Evolutionary conservation across 441 rosid species (phyloP).

Genomic region (Erodium texanum): DNA sequence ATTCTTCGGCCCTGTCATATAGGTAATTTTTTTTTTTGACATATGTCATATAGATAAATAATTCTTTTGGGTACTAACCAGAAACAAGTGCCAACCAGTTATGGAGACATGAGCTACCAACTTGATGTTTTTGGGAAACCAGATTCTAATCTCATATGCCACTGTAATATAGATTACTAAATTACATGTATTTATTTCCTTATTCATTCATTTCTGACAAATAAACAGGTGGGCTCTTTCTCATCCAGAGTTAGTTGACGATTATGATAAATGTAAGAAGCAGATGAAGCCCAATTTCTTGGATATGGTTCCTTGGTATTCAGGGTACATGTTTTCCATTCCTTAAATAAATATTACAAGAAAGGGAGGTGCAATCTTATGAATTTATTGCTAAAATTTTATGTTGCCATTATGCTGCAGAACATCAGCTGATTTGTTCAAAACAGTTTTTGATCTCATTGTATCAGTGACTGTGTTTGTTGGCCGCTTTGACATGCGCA

Average conservation of each 20-base stretch:
- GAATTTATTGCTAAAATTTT: constrained; percentile 8
- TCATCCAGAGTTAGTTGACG: constrained; percentile 80
- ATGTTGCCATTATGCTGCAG: constrained; percentile 99
- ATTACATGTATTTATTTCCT: background rate
- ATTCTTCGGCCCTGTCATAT: too few relatives aligned
- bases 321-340: constrained; percentile 54
- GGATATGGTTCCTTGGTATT: constrained; percentile 99
- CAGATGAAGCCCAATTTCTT: constrained; percentile 92
- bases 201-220: constrained; percentile 12
- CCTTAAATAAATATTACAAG: background rate
- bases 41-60: too few relatives aligned
- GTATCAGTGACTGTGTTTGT: constrained; percentile 96
- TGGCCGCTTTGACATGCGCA: constrained; percentile 99
- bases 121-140: background rate
- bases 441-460: constrained; percentile 93
- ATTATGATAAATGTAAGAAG: constrained; percentile 63
- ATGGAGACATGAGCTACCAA: background rate
- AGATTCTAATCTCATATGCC: background rate
- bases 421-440: constrained; percentile 98
- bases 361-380: constrained; percentile 8
- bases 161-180: background rate
- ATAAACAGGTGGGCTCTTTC: constrained; percentile 91
- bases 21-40: too few relatives aligned
- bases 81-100: background rate
- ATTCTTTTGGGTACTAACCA: background rate